Percentiles rank a stretch among this genome's conserved stretches.
These are phyloP conservation scores for Eimeria necatrix DNA, from an alignment of 169 alveolate genomes.

Conservation along the genomic window DNA sequence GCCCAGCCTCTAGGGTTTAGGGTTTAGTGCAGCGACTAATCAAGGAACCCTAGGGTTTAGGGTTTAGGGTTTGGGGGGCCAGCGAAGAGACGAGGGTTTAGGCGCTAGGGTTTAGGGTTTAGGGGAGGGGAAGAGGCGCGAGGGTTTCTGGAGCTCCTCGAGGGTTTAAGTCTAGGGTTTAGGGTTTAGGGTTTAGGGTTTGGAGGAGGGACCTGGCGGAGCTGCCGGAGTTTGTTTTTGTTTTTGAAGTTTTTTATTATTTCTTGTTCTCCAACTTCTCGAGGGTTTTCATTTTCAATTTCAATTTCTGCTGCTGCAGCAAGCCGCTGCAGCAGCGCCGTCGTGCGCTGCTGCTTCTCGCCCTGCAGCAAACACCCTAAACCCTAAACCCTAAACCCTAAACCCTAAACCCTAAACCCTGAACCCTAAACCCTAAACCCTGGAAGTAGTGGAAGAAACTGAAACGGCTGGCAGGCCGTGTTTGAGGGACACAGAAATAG, in stretches of 20 bases:
- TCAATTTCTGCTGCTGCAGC: conserved; percentile 17
- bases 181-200: too few relatives aligned
- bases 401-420: conserved; percentile 21
- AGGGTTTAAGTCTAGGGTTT: too few relatives aligned
- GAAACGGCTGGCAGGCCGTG: too few relatives aligned
- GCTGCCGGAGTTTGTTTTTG: not conserved
- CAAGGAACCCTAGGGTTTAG: not conserved
- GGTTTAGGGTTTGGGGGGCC: not conserved
- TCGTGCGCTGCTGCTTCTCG: not conserved
- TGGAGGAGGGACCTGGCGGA: not conserved
- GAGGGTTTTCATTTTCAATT: not conserved
- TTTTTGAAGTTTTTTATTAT: not conserved
- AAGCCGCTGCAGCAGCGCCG: not conserved
- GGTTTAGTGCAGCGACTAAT: not conserved
- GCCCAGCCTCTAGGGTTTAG: not conserved
- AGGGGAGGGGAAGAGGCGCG: too few relatives aligned
- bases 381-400: too few relatives aligned
- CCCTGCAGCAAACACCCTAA: not conserved
- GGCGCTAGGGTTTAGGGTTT: too few relatives aligned
- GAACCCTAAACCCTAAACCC: conserved; percentile 33
- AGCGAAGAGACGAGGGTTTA: conserved; percentile 6
- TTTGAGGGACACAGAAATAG: too few relatives aligned
- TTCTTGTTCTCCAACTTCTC: not conserved
- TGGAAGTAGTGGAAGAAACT: too few relatives aligned
- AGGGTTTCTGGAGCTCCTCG: too few relatives aligned